Percentiles rank a stretch among this genome's conserved stretches.
Evolutionary conservation across 371 early-diverging fungal genomes (phyloP).

Genomic region (Syncephalastrum racemosum): DNA sequence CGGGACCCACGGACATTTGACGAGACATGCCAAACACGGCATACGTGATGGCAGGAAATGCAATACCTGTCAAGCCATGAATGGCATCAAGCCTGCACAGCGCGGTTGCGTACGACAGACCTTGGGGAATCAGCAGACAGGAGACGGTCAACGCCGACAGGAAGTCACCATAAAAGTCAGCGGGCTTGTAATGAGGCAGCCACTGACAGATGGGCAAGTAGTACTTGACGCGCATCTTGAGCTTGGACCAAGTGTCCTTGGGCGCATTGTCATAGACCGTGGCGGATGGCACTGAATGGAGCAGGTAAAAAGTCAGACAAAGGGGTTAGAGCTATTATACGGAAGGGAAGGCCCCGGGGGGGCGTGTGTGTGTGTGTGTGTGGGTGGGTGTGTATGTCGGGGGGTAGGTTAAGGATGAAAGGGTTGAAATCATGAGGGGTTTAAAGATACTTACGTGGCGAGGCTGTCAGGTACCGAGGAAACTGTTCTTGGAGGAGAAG

Average conservation of each 20-base stretch:
- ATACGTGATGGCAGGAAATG: conserved; percentile 83
- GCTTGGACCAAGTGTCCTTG: conserved; percentile 32
- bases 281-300: conserved; percentile 12
- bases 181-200: conserved; percentile 74
- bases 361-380: no score
- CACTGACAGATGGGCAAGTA: conserved; percentile 90
- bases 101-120: conserved; percentile 86
- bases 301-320: background rate
- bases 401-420: background rate
- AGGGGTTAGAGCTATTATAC: no score
- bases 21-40: conserved; percentile 86
- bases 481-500: conserved; percentile 14
- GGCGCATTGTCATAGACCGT: conserved; percentile 21
- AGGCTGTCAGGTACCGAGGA: conserved; percentile 25
- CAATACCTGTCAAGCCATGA: conserved; percentile 84
- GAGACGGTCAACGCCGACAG: conserved; percentile 87
- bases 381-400: no score
- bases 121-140: conserved; percentile 86
- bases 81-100: conserved; percentile 83
- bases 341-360: no score
- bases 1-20: conserved; percentile 61
- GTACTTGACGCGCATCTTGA: conserved; percentile 71
- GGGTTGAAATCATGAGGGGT: background rate
- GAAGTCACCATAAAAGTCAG: conserved; percentile 60
- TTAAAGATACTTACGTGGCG: conserved; percentile 13